Conservation (phyloP, 2,329 filamentous ascomycete species). For the Beauveria sp. region DNA sequence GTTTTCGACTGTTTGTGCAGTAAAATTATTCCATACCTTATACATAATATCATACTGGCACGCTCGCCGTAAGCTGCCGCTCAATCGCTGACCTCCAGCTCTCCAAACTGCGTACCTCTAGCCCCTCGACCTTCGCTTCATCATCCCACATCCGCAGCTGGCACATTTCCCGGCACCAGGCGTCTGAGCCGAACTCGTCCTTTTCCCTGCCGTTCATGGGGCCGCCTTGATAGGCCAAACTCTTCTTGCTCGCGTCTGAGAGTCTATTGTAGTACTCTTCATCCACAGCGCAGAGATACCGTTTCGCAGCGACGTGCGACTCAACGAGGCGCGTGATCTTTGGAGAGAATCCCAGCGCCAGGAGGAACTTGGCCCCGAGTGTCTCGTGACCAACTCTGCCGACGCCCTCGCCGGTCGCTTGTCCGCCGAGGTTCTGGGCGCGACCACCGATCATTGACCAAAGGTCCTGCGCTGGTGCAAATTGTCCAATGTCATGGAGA, state of each 20-base stretch:
- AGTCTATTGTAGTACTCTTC: slow-evolving; percentile 12
- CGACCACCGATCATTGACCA: slow-evolving; percentile 7
- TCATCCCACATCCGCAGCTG: slow-evolving; percentile 15
- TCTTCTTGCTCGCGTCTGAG: slow-evolving; percentile 16
- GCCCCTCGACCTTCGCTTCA: slow-evolving; percentile 11
- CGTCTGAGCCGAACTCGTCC: slow-evolving; percentile 7
- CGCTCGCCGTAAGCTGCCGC: no score
- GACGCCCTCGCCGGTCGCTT: slow-evolving; percentile 7
- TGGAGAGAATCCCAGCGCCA: slow-evolving; percentile 13
- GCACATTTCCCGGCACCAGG: slow-evolving; percentile 16
- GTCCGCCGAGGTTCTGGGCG: slow-evolving; percentile 13
- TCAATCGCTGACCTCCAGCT: no score
- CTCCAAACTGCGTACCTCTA: no score
- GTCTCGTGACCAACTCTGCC: slow-evolving; percentile 15
- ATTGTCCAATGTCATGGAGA: slow-evolving; percentile 17
- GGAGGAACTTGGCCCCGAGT: slow-evolving; percentile 12
- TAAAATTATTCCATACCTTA: no score
- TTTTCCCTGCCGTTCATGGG: slow-evolving; percentile 12
- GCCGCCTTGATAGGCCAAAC: slow-evolving; percentile 14
- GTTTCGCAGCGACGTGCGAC: slow-evolving; percentile 16
- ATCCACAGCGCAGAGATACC: slow-evolving; percentile 16
- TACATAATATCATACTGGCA: no score
- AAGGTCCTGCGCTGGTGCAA: slow-evolving; percentile 13
- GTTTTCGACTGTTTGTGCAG: no score
- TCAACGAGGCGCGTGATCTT: slow-evolving; percentile 16